Evolutionary conservation across 129 eudicot genomes (phyloP).

Genomic region (Cynara cardunculus): DNA sequence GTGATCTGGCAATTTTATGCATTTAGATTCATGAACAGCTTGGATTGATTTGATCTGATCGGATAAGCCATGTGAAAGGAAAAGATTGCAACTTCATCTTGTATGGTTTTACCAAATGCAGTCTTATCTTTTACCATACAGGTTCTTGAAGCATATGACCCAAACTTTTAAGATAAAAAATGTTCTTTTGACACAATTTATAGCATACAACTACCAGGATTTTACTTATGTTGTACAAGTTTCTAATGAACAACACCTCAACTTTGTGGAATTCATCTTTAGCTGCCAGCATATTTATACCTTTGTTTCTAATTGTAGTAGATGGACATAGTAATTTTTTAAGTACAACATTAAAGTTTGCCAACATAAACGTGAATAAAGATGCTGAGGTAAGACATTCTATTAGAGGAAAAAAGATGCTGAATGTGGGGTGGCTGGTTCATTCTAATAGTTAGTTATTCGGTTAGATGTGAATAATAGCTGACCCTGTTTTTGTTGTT

Average conservation of each 20-base stretch:
- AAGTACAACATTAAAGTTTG: neutral
- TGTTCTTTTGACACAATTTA: neutral
- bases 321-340: neutral
- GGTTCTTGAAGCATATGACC: neutral
- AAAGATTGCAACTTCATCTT: neutral
- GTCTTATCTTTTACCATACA: neutral
- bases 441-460: neutral
- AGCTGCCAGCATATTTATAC: neutral
- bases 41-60: neutral
- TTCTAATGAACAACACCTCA: neutral
- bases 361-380: neutral
- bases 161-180: neutral
- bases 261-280: neutral
- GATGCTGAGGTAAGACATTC: neutral
- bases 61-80: neutral
- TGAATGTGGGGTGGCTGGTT: neutral
- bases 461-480: neutral
- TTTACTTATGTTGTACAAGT: neutral
- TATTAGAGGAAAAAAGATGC: neutral
- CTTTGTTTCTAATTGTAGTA: neutral
- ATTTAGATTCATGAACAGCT: neutral
- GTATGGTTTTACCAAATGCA: neutral
- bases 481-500: neutral
- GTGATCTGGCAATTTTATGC: neutral
- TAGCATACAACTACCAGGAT: neutral